These are phyloP conservation scores for Xanthoceras sorbifolium DNA, from an alignment of 345 rosid genomes.

Conservation along the genomic window DNA sequence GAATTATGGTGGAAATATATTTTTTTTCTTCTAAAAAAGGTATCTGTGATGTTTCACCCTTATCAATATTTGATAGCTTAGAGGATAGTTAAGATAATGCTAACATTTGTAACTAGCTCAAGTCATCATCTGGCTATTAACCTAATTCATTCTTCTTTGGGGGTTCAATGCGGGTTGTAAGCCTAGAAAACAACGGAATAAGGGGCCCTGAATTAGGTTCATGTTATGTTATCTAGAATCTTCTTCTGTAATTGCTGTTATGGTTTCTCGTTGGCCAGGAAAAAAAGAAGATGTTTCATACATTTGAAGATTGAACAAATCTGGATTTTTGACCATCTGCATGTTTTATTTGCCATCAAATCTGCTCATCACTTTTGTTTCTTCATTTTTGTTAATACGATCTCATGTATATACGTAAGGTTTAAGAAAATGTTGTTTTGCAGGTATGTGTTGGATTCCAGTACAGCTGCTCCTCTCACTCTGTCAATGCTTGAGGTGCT, in stretches of 20 bases:
- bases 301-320: background rate
- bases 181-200: background rate
- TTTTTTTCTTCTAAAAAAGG: background rate
- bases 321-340: background rate
- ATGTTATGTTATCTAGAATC: background rate
- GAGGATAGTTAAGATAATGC: background rate
- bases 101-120: background rate
- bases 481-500: conserved; percentile 94
- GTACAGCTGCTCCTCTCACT: conserved; percentile 96
- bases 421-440: conserved; percentile 28
- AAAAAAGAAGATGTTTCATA: background rate
- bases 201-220: background rate
- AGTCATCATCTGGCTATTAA: background rate
- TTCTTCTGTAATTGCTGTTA: background rate
- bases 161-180: background rate
- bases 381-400: conserved; percentile 9
- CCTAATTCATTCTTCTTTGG: background rate
- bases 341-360: background rate
- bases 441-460: conserved; percentile 97
- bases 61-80: background rate
- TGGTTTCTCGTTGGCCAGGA: background rate
- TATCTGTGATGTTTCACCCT: background rate
- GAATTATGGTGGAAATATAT: background rate
- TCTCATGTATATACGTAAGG: conserved; percentile 1
- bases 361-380: background rate